Percentiles rank a stretch among this genome's conserved stretches.
Evolutionary conservation across 148 eudicot genomes (phyloP).

Genomic region (Rhododendron ferrugineum): DNA sequence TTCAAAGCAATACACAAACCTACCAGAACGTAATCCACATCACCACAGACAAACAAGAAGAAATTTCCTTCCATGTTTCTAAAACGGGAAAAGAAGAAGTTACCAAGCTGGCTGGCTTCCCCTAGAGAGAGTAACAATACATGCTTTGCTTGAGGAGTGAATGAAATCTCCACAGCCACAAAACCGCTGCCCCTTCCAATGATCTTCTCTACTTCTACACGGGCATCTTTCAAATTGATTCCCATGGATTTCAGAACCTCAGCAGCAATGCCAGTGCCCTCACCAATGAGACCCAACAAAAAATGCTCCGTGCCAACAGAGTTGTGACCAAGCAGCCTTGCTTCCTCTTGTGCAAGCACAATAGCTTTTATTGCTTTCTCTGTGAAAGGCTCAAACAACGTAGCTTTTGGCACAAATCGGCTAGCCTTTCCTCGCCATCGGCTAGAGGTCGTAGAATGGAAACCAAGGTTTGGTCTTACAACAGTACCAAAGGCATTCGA

Average conservation of each 20-base stretch:
- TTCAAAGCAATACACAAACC: neutral
- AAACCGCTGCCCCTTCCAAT: conserved; percentile 96
- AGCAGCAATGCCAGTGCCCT: conserved; percentile 98
- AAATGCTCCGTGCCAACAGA: conserved; percentile 97
- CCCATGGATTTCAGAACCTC: conserved; percentile 97
- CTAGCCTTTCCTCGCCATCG: conserved; percentile 37
- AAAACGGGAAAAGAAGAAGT: neutral
- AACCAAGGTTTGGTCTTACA: conserved; percentile 35
- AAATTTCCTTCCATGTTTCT: neutral
- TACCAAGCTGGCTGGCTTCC: conserved; percentile 95
- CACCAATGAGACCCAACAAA: conserved; percentile 89
- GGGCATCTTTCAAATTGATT: conserved; percentile 88
- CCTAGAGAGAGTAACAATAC: conserved; percentile 88
- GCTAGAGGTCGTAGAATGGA: conserved; percentile 44
- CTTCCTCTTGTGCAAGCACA: conserved; percentile 99
- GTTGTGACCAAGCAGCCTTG: conserved; percentile 86
- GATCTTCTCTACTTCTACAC: conserved; percentile 97
- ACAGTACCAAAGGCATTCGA: conserved; percentile 50
- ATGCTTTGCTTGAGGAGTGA: conserved; percentile 95
- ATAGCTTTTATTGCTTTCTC: conserved; percentile 95
- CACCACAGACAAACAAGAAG: neutral
- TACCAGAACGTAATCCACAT: neutral
- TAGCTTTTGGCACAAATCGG: conserved; percentile 59
- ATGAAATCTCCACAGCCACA: conserved; percentile 93
- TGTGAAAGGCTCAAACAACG: conserved; percentile 84